Percentiles rank a stretch among this genome's conserved stretches.
These are phyloP conservation scores for Cyphellophora attinorum DNA, from an alignment of 2,329 filamentous ascomycete species.

Conservation along the genomic window DNA sequence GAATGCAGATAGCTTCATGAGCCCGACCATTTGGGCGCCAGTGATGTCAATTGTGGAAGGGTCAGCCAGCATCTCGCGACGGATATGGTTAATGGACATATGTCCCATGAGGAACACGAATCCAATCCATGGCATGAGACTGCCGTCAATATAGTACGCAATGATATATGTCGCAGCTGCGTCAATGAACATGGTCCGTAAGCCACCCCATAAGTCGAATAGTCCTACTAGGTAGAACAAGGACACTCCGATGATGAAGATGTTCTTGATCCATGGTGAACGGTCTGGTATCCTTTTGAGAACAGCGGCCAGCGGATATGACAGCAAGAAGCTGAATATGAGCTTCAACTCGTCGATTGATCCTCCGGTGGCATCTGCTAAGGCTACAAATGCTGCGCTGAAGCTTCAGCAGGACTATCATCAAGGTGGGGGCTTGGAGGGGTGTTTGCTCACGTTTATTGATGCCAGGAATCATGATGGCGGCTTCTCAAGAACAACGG, in stretches of 20 bases:
- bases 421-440: slow-evolving; percentile 3
- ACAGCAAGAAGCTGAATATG: slow-evolving; percentile 79
- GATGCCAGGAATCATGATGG: slow-evolving; percentile 54
- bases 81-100: slow-evolving; percentile 82
- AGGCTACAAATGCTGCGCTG: slow-evolving; percentile 50
- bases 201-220: slow-evolving; percentile 82
- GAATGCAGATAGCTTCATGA: slow-evolving; percentile 95
- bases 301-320: slow-evolving; percentile 79
- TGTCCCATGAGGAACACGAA: slow-evolving; percentile 94
- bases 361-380: slow-evolving; percentile 48
- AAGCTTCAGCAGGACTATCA: slow-evolving; percentile 7
- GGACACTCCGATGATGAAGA: slow-evolving; percentile 70
- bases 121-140: slow-evolving; percentile 95
- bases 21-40: slow-evolving; percentile 90
- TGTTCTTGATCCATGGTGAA: slow-evolving; percentile 74
- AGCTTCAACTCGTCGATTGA: slow-evolving; percentile 73
- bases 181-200: slow-evolving; percentile 70
- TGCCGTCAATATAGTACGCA: slow-evolving; percentile 71
- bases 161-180: slow-evolving; percentile 74
- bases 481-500: too few species aligned
- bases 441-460: slow-evolving; percentile 41
- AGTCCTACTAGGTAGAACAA: slow-evolving; percentile 89
- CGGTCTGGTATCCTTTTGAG: slow-evolving; percentile 85
- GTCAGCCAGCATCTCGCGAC: slow-evolving; percentile 61
- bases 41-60: slow-evolving; percentile 74